Conservation (phyloP, 805 yeast genomes). For the Starmera dryadoides region DNA sequence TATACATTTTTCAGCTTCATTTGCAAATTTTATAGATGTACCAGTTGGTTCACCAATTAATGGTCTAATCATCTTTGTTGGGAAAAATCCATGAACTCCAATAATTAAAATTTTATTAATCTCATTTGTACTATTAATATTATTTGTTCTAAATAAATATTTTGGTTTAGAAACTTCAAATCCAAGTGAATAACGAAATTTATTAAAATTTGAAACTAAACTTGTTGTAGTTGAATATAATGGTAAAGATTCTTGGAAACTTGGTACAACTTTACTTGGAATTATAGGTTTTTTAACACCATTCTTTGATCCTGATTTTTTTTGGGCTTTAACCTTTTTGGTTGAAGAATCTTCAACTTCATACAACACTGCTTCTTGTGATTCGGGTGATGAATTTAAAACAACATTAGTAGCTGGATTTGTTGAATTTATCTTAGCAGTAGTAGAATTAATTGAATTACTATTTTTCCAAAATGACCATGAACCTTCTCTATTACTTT, state of each 20-base stretch:
- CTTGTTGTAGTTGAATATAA: conserved; percentile 9
- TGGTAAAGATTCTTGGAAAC: conserved; percentile 18
- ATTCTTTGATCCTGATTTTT: background rate
- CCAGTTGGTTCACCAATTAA: conserved; percentile 95
- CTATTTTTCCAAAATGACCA: conserved; percentile 21
- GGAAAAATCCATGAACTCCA: conserved; percentile 97
- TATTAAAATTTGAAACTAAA: conserved; percentile 15
- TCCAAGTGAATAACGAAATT: conserved; percentile 16
- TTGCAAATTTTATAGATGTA: conserved; percentile 83
- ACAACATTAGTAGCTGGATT: conserved; percentile 9
- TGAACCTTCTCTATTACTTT: conserved; percentile 4
- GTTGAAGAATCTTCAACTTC: conserved; percentile 7
- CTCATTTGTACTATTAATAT: conserved; percentile 4
- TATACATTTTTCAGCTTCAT: conserved; percentile 79
- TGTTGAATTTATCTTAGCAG: conserved; percentile 2
- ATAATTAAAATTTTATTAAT: conserved; percentile 66
- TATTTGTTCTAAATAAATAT: conserved; percentile 18
- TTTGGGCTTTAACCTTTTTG: background rate
- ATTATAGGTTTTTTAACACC: conserved; percentile 1
- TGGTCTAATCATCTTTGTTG: conserved; percentile 77
- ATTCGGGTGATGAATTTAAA: conserved; percentile 6
- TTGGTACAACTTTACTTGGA: conserved; percentile 19
- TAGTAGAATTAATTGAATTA: background rate
- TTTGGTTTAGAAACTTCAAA: conserved; percentile 19
- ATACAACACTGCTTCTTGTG: conserved; percentile 18